These are phyloP conservation scores for Capsicum chinense DNA, from an alignment of 257 asterid species.

Conservation along the genomic window DNA sequence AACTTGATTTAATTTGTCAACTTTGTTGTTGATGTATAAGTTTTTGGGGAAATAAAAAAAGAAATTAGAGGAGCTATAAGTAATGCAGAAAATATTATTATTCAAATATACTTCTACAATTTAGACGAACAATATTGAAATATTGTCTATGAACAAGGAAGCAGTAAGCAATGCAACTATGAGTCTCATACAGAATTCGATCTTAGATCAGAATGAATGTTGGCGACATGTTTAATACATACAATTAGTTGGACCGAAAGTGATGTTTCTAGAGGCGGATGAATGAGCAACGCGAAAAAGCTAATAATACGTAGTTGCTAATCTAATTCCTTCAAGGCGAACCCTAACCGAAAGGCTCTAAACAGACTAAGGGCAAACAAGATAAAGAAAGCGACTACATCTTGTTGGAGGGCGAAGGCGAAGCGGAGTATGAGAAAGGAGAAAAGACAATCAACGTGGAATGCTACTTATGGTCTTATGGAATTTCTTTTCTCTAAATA, in stretches of 20 bases:
- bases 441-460: too few relatives aligned
- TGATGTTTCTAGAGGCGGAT: background rate
- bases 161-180: background rate
- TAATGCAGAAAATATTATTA: background rate
- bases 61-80: background rate
- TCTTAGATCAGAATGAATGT: background rate
- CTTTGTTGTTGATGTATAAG: background rate
- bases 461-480: too few relatives aligned
- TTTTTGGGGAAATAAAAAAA: background rate
- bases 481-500: too few relatives aligned
- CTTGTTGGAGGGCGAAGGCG: too few relatives aligned
- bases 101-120: background rate
- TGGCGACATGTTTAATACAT: background rate
- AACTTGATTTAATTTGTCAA: background rate
- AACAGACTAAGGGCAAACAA: slow-evolving; percentile 23
- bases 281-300: background rate
- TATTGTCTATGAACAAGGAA: background rate
- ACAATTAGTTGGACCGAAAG: background rate
- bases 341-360: background rate
- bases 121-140: background rate
- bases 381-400: slow-evolving; percentile 20
- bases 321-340: slow-evolving; percentile 16
- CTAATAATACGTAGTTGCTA: too few relatives aligned
- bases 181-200: background rate
- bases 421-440: too few relatives aligned